A percentile compares a stretch with the other conserved stretches of the same genome.
Conservation (phyloP, 1,139 yeast genomes). For the Yamadazyma triangularis region DNA sequence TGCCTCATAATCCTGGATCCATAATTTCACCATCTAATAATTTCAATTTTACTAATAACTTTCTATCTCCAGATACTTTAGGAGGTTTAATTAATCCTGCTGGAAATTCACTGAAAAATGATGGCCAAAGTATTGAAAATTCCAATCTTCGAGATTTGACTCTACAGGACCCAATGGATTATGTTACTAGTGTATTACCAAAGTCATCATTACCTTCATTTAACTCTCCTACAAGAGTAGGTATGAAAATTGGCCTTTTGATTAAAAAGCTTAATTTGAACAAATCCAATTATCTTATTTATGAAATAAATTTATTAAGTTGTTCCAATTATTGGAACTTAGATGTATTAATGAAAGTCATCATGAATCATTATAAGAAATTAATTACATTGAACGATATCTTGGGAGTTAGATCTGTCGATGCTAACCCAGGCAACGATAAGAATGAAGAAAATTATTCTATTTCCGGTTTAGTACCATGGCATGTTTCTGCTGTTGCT, state of each 20-base stretch:
- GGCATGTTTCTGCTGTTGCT: constrained; percentile 78
- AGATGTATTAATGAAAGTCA: constrained; percentile 50
- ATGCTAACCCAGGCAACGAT: constrained; percentile 19
- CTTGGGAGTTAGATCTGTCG: constrained; percentile 22
- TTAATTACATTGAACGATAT: constrained; percentile 50
- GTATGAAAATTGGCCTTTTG: constrained; percentile 69
- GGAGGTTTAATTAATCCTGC: constrained; percentile 6
- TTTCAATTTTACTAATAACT: constrained; percentile 9
- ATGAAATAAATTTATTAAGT: constrained; percentile 63
- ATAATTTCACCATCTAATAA: constrained; percentile 34
- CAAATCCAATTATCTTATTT: constrained; percentile 25
- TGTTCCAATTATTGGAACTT: constrained; percentile 63
- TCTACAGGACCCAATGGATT: constrained; percentile 49
- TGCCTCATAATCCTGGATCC: constrained; percentile 20
- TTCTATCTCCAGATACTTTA: constrained; percentile 32
- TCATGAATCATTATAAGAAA: constrained; percentile 65
- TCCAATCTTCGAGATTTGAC: constrained; percentile 26
- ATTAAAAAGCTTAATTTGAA: constrained; percentile 28
- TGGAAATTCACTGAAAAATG: neutral
- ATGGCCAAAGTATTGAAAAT: neutral
- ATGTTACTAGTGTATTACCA: constrained; percentile 61
- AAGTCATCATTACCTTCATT: constrained; percentile 59
- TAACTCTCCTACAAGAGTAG: constrained; percentile 66
- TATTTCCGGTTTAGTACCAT: constrained; percentile 49
- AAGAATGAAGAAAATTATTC: constrained; percentile 19